A percentile compares a stretch with the other conserved stretches of the same genome.
Evolutionary conservation across 768 basidiomycete genomes (phyloP).

Genomic region (Tephrocybe rancida): DNA sequence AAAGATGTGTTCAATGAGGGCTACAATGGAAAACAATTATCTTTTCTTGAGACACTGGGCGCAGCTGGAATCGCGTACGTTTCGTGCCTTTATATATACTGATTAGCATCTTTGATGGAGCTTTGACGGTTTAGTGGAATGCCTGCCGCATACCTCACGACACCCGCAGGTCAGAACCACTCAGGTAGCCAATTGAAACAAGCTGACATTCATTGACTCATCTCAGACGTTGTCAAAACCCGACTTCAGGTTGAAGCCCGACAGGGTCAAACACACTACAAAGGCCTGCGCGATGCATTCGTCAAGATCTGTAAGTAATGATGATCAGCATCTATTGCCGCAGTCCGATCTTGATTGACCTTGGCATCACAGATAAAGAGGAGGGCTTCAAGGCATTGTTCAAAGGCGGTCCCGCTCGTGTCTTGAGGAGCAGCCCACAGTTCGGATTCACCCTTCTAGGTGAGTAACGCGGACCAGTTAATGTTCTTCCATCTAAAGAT

Average conservation of each 20-base stretch:
- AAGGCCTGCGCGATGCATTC: slow-evolving; percentile 88
- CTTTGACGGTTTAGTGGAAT: slow-evolving; percentile 70
- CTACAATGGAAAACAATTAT: slow-evolving; percentile 90
- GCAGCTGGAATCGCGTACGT: slow-evolving; percentile 84
- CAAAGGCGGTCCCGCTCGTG: slow-evolving; percentile 89
- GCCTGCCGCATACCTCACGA: slow-evolving; percentile 95
- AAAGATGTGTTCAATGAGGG: slow-evolving; percentile 96
- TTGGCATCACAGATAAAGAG: slow-evolving; percentile 64
- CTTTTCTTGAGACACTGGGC: slow-evolving; percentile 85
- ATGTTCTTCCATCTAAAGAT: slow-evolving; percentile 12
- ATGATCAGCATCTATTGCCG: not conserved
- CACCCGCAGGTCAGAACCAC: slow-evolving; percentile 71
- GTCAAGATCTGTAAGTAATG: slow-evolving; percentile 77
- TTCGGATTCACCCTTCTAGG: slow-evolving; percentile 92
- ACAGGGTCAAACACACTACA: slow-evolving; percentile 90
- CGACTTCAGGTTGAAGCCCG: slow-evolving; percentile 91
- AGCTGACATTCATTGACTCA: slow-evolving; percentile 17
- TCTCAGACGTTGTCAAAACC: slow-evolving; percentile 93
- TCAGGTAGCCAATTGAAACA: slow-evolving; percentile 13
- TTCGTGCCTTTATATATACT: slow-evolving; percentile 8
- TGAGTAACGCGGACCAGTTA: slow-evolving; percentile 20
- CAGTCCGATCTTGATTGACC: slow-evolving; percentile 1
- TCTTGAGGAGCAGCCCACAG: slow-evolving; percentile 87
- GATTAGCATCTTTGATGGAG: slow-evolving; percentile 28
- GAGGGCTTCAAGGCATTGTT: slow-evolving; percentile 89